phyloP scores from a whole-genome alignment of 2,329 filamentous ascomycete species.

The Achaetomium macrosporum region DNA sequence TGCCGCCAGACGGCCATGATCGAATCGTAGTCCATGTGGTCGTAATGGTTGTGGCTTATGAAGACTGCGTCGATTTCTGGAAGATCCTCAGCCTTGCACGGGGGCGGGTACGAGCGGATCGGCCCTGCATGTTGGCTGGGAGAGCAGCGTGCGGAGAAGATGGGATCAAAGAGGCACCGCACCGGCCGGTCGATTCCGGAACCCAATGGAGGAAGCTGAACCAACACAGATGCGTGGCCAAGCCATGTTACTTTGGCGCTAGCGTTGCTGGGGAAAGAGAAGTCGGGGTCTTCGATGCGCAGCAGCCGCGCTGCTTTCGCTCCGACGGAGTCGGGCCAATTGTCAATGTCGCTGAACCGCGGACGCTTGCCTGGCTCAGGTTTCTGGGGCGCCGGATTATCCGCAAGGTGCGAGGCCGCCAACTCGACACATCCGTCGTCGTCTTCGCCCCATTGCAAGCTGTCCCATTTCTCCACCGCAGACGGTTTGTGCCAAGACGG shows the following conservation, averaged over 20 bases:
- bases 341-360: slow-evolving; percentile 14
- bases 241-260: slow-evolving; percentile 57
- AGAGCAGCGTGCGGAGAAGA: slow-evolving; percentile 45
- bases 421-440: slow-evolving; percentile 19
- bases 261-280: slow-evolving; percentile 16
- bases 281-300: slow-evolving; percentile 21
- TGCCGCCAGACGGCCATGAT: slow-evolving; percentile 36
- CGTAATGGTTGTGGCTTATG: slow-evolving; percentile 53
- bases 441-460: slow-evolving; percentile 23
- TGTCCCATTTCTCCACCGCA: slow-evolving; percentile 15
- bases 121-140: slow-evolving; percentile 43
- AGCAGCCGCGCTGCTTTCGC: slow-evolving; percentile 22
- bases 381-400: background rate
- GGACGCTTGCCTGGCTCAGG: slow-evolving; percentile 9
- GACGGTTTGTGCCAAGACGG: slow-evolving; percentile 26
- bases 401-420: slow-evolving; percentile 18
- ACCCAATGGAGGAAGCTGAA: slow-evolving; percentile 53
- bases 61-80: slow-evolving; percentile 46
- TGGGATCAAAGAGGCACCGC: slow-evolving; percentile 42
- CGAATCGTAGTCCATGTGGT: slow-evolving; percentile 45
- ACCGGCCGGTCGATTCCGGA: slow-evolving; percentile 34
- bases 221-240: slow-evolving; percentile 66
- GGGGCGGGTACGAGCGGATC: slow-evolving; percentile 45
- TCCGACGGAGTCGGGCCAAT: slow-evolving; percentile 14
- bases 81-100: slow-evolving; percentile 43